These are phyloP conservation scores for Linum usitatissimum DNA, from an alignment of 345 rosid species.

Conservation along the genomic window DNA sequence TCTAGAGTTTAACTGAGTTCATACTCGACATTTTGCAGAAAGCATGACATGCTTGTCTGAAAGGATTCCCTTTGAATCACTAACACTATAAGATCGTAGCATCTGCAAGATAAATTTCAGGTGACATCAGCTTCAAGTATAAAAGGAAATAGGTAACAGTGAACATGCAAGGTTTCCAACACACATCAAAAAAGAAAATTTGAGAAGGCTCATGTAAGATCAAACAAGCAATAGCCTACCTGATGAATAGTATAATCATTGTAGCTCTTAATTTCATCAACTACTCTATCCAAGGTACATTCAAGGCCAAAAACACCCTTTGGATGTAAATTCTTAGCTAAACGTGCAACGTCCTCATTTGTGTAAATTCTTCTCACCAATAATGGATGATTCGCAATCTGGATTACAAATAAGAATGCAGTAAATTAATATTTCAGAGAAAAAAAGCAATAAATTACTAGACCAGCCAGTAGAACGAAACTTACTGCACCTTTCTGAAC, in stretches of 20 bases:
- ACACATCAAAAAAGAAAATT: background rate
- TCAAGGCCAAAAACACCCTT: conserved; percentile 82
- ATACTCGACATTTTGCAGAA: conserved; percentile 86
- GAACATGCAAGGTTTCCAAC: background rate
- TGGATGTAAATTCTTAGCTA: conserved; percentile 69
- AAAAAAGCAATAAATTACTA: background rate
- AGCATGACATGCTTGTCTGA: conserved; percentile 78
- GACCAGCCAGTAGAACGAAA: background rate
- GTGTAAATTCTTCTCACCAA: conserved; percentile 73
- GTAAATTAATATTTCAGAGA: background rate
- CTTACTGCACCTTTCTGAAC: conserved; percentile 65
- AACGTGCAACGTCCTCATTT: conserved; percentile 62
- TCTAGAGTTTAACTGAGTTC: conserved; percentile 1
- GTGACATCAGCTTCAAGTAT: background rate
- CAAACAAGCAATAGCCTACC: conserved; percentile 31
- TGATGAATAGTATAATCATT: conserved; percentile 82
- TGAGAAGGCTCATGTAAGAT: background rate
- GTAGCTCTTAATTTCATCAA: conserved; percentile 71
- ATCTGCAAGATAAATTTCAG: conserved; percentile 35
- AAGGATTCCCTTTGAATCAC: conserved; percentile 54
- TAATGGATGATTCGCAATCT: conserved; percentile 99
- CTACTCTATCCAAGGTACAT: conserved; percentile 74
- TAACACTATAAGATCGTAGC: conserved; percentile 45
- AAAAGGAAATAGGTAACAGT: background rate
- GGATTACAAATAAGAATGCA: conserved; percentile 9